Percentiles rank a stretch among this genome's conserved stretches.
phyloP scores from a whole-genome alignment of 1,139 yeast species.

The Blastobotrys elegans region DNA sequence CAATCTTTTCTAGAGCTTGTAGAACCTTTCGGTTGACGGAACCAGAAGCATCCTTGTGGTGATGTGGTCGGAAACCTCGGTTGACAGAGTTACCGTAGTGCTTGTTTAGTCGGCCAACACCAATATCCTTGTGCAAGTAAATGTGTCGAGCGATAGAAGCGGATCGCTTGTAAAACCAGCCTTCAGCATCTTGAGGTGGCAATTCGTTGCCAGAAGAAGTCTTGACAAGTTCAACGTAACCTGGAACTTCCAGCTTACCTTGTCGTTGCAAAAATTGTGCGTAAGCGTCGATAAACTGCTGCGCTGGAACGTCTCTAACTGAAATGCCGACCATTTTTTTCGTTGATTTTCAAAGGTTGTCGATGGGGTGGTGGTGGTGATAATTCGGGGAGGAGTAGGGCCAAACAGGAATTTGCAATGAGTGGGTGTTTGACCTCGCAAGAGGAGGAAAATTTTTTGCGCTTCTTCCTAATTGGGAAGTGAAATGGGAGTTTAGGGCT shows the following conservation, averaged over 20 bases:
- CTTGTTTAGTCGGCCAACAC: constrained; percentile 99
- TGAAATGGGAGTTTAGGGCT: neutral
- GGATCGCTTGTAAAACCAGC: constrained; percentile 99
- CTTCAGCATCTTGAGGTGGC: constrained; percentile 99
- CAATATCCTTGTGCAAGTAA: constrained; percentile 99
- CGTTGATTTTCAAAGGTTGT: constrained; percentile 4
- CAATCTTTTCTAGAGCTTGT: constrained; percentile 97
- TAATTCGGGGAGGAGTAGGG: neutral
- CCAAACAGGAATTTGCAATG: no score
- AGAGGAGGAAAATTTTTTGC: neutral
- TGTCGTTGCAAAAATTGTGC: constrained; percentile 99
- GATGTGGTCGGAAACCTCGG: constrained; percentile 99
- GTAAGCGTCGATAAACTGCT: constrained; percentile 98
- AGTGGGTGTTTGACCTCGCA: neutral
- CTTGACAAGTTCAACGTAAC: constrained; percentile 99
- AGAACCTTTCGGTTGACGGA: constrained; percentile 98
- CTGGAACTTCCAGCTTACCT: constrained; percentile 99
- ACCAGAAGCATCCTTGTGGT: constrained; percentile 99
- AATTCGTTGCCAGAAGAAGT: constrained; percentile 98
- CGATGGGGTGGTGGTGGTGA: neutral
- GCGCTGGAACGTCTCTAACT: constrained; percentile 94
- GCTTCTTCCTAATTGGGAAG: neutral
- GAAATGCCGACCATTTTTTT: constrained; percentile 3
- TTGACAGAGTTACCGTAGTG: constrained; percentile 98
- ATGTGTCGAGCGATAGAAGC: constrained; percentile 99